Conservation (phyloP, 2,329 filamentous ascomycete genomes). For the Cryphonectria japonica region DNA sequence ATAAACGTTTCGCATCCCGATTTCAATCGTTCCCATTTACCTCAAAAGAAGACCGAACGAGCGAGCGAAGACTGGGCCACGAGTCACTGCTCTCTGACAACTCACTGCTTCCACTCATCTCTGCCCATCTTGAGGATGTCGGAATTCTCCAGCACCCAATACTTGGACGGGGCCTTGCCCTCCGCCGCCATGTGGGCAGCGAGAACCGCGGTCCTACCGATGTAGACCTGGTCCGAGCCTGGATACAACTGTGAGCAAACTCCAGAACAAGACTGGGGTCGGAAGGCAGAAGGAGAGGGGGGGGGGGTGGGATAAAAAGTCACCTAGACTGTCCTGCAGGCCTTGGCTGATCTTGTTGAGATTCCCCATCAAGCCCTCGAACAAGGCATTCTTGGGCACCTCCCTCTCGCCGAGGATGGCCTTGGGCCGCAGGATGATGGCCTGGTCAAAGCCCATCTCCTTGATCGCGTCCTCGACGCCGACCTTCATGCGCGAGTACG, state of each 20-base stretch:
- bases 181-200: constrained; percentile 62
- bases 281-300: no score
- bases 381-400: constrained; percentile 56
- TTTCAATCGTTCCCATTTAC: background rate
- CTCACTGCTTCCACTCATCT: constrained; percentile 53
- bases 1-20: background rate
- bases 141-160: constrained; percentile 60
- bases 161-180: constrained; percentile 62
- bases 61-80: background rate
- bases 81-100: background rate
- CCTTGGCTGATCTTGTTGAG: constrained; percentile 58
- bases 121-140: constrained; percentile 73
- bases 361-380: constrained; percentile 58
- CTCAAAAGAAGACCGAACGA: background rate
- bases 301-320: background rate
- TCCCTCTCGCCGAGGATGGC: constrained; percentile 74
- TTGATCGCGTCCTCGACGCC: constrained; percentile 81
- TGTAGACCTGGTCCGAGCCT: constrained; percentile 74
- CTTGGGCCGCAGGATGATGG: constrained; percentile 75
- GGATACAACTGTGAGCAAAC: constrained; percentile 3
- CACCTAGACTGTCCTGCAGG: constrained; percentile 61
- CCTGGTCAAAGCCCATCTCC: constrained; percentile 74
- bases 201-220: constrained; percentile 68
- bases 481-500: constrained; percentile 75
- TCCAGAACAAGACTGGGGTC: background rate